Conservation (phyloP, 2,329 filamentous ascomycete genomes). For the Knufia fluminis region DNA sequence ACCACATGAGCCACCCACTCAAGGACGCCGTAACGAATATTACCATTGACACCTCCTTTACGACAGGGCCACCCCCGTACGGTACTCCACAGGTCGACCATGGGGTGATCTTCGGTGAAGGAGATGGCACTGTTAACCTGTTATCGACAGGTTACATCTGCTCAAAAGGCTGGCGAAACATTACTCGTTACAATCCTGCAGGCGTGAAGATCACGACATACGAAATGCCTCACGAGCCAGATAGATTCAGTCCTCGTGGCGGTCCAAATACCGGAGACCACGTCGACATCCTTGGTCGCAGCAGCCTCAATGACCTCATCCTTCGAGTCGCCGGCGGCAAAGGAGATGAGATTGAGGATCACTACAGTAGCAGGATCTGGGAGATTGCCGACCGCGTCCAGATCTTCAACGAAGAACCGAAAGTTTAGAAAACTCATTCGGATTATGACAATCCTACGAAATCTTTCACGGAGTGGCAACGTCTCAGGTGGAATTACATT, state of each 20-base stretch:
- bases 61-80: conserved; percentile 26
- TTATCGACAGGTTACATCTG: conserved; percentile 95
- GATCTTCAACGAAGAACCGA: conserved; percentile 58
- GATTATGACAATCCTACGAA: not conserved
- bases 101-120: conserved; percentile 90
- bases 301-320: conserved; percentile 83
- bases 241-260: conserved; percentile 74
- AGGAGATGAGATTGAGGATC: conserved; percentile 68
- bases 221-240: conserved; percentile 95
- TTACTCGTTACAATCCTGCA: conserved; percentile 88
- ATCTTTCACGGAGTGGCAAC: not conserved
- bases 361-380: conserved; percentile 68
- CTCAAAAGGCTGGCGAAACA: conserved; percentile 73
- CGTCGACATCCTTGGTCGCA: conserved; percentile 86
- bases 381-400: conserved; percentile 77
- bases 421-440: not conserved
- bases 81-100: conserved; percentile 49
- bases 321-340: conserved; percentile 76
- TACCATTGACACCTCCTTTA: conserved; percentile 60
- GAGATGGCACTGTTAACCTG: conserved; percentile 92
- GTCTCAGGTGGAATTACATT: not conserved
- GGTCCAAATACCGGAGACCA: conserved; percentile 74
- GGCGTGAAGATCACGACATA: conserved; percentile 71
- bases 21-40: conserved; percentile 55
- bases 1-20: conserved; percentile 21